phyloP scores from a whole-genome alignment of 257 asterid species.

The Henckelia pumila region DNA sequence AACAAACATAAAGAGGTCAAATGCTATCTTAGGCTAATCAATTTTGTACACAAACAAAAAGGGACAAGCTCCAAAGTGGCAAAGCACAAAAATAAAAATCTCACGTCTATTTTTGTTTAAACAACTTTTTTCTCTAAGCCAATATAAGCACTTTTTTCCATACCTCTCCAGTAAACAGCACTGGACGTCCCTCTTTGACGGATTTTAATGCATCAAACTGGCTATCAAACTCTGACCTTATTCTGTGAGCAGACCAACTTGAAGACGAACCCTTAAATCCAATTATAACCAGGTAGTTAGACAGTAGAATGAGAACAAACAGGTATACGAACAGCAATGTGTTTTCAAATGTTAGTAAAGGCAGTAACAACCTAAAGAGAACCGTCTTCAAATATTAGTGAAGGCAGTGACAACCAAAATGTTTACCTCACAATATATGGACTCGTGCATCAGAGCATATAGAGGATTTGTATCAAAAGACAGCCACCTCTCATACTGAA shows the following conservation, averaged over 20 bases:
- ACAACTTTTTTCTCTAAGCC: conserved; percentile 3
- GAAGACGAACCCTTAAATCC: conserved; percentile 75
- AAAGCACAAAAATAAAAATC: too few relatives aligned
- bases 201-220: conserved; percentile 78
- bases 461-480: conserved; percentile 76
- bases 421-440: conserved; percentile 88
- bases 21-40: neutral
- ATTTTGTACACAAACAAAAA: neutral
- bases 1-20: neutral
- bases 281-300: conserved; percentile 28
- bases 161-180: conserved; percentile 94
- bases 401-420: conserved; percentile 20
- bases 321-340: neutral
- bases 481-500: conserved; percentile 91
- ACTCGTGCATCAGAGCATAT: conserved; percentile 85
- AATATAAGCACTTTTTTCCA: conserved; percentile 18
- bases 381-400: neutral
- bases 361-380: conserved; percentile 17
- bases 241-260: conserved; percentile 82
- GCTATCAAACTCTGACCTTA: conserved; percentile 54
- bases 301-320: conserved; percentile 11
- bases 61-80: too few relatives aligned
- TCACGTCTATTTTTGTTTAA: too few relatives aligned
- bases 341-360: conserved; percentile 5
- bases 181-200: conserved; percentile 66